A percentile compares a stretch with the other conserved stretches of the same genome.
Conservation (phyloP, 805 yeast genomes). For the Debaryomyces maramus region DNA sequence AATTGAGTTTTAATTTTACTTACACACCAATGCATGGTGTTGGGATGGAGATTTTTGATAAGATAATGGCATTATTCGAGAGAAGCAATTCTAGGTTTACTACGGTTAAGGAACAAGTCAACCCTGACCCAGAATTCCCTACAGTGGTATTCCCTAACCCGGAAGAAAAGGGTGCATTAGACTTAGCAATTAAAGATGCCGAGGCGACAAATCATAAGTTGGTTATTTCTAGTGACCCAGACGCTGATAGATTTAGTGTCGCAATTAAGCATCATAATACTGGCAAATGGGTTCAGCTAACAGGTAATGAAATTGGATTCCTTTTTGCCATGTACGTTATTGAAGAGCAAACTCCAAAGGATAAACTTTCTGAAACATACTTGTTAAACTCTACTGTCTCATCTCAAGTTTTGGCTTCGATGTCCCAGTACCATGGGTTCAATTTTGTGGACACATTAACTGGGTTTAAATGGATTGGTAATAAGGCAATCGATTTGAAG, state of each 20-base stretch:
- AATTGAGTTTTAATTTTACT: constrained; percentile 50
- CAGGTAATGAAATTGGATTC: constrained; percentile 90
- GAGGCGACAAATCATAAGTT: constrained; percentile 47
- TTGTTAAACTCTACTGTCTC: constrained; percentile 90
- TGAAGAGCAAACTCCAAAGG: constrained; percentile 26
- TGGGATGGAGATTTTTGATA: constrained; percentile 62
- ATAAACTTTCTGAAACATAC: constrained; percentile 40
- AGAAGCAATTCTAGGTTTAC: constrained; percentile 22
- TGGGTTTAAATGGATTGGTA: constrained; percentile 98
- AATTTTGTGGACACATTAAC: constrained; percentile 80
- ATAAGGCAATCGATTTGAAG: constrained; percentile 74
- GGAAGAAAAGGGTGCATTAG: constrained; percentile 90
- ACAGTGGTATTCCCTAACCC: constrained; percentile 94
- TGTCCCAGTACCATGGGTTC: constrained; percentile 65
- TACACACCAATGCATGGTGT: constrained; percentile 98
- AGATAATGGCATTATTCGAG: constrained; percentile 40
- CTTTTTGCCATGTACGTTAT: constrained; percentile 71
- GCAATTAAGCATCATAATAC: constrained; percentile 52
- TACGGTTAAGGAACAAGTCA: constrained; percentile 59
- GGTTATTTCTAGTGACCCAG: constrained; percentile 93
- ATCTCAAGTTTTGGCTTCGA: constrained; percentile 69
- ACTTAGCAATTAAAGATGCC: constrained; percentile 65
- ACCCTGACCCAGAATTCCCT: constrained; percentile 82
- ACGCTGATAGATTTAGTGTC: constrained; percentile 89
- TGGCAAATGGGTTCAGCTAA: constrained; percentile 70